A percentile compares a stretch with the other conserved stretches of the same genome.
Conservation (phyloP, 2,329 filamentous ascomycete species). For the Trichoderma atroviride region DNA sequence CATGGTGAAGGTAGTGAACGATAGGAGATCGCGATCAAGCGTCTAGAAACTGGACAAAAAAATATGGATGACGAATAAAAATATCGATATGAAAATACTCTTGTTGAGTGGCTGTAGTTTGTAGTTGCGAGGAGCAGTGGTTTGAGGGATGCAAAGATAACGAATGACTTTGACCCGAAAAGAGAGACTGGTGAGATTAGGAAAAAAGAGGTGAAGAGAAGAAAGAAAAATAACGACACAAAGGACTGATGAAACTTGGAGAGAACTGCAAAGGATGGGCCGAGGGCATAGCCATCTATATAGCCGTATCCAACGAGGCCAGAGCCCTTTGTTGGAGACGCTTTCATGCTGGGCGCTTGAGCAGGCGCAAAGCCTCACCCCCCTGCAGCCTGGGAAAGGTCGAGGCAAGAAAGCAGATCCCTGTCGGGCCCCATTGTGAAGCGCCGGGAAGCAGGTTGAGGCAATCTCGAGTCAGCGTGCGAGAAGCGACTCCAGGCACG, state of each 20-base stretch:
- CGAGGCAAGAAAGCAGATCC: constrained; percentile 1
- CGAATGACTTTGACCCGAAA: constrained; percentile 57
- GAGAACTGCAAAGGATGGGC: background rate
- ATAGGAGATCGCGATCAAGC: constrained; percentile 12
- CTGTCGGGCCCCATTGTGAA: constrained; percentile 15
- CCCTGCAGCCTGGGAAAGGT: constrained; percentile 11
- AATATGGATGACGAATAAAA: constrained; percentile 30
- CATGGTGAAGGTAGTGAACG: constrained; percentile 45
- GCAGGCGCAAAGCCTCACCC: constrained; percentile 15
- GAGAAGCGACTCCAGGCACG: background rate
- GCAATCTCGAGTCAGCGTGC: constrained; percentile 15
- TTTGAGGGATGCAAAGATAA: constrained; percentile 51
- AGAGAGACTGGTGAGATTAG: constrained; percentile 27
- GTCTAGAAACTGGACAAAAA: constrained; percentile 26
- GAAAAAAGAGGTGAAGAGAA: background rate
- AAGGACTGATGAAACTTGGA: constrained; percentile 11
- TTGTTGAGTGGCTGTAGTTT: constrained; percentile 9
- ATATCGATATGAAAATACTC: constrained; percentile 30
- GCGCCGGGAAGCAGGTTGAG: constrained; percentile 18
- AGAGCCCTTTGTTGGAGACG: background rate
- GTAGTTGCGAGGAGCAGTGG: constrained; percentile 36
- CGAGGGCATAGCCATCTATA: constrained; percentile 34
- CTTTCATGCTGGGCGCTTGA: constrained; percentile 14
- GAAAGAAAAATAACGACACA: constrained; percentile 18
- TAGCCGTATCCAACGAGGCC: constrained; percentile 30